Conservation (phyloP, 805 yeast species). For the Metschnikowia aberdeeniae region DNA sequence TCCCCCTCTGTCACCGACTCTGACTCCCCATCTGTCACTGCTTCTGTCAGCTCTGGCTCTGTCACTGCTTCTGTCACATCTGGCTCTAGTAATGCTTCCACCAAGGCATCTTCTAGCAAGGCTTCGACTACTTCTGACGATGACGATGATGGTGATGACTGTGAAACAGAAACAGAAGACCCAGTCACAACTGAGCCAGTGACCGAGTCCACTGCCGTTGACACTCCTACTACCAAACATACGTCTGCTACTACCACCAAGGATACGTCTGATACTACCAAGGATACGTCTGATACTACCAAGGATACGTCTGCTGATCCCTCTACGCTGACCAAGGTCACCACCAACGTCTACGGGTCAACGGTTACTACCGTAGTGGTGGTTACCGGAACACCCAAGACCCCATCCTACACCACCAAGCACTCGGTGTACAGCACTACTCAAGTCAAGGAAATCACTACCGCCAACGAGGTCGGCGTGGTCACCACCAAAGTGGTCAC, state of each 20-base stretch:
- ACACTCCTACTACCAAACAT: neutral
- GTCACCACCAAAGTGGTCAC: conserved; percentile 12
- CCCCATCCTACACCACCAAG: conserved; percentile 4
- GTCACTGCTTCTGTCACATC: neutral
- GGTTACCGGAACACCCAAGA: conserved; percentile 3
- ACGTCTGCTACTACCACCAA: neutral
- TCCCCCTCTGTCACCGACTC: neutral
- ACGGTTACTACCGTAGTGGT: conserved; percentile 4
- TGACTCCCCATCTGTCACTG: neutral
- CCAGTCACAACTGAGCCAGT: neutral
- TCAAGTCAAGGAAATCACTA: conserved; percentile 4
- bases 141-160: conserved; percentile 1
- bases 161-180: neutral
- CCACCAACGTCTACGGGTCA: conserved; percentile 2
- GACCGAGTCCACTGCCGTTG: neutral
- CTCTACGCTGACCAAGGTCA: neutral
- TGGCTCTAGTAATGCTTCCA: neutral
- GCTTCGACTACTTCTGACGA: neutral
- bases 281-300: neutral
- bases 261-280: neutral
- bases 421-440: conserved; percentile 10
- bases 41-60: neutral
- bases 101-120: neutral
- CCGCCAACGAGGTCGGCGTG: conserved; percentile 11
- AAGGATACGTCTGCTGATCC: neutral